Evolutionary conservation across 495 filamentous ascomycete genomes (phyloP), one percentile per base, ranked within the genome.

Genomic region (Lophiotrema nucula): DNA sequence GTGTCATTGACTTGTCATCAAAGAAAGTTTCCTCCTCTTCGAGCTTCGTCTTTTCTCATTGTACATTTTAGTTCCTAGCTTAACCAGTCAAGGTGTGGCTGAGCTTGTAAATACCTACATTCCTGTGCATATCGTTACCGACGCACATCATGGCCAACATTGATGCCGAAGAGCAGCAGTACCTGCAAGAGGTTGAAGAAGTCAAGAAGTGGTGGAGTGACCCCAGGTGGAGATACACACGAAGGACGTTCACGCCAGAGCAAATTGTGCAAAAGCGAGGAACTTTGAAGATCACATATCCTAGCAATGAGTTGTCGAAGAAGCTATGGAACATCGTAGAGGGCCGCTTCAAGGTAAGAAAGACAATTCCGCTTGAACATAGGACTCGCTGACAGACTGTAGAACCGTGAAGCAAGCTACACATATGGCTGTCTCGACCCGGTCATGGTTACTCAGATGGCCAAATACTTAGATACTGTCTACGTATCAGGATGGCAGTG

Each of bases 401-500:
- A 96, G 89, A 87, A 82, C 65, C 83, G 82, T 54, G 87, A 91
- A 62, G 88, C 88, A 35, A 93, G 88, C 75, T 95, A 83, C 76
- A 98, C 93, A 33, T 98, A 96, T 74, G 93, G 93, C 68, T 97
- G 93, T 74, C 78, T 98, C 53, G 95, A 98, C 67, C 93, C 93
- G 10, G 95, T 95, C 4, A 96, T 96, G 88, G 81, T 98, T 67
- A 97, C 95, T 19, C 93, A 98, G 72, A 98, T 98, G 93, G 92
- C 91, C 66, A 95, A 97, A 73, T 97, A 93, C 74, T 81, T 97
- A 48, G 93, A 98, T 70, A 98, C 95, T 33, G 90, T 98, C 71
- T 98, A 98, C 68, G 91, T 98, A 49, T 96, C 92, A 33, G 93
- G 93, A 60, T 98, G 93, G 93, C 95, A 98, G 74, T 97, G 89